Base-by-base conservation (phyloP, 768 basidiomycete species). In the Xanthoconium purpureum region DNA sequence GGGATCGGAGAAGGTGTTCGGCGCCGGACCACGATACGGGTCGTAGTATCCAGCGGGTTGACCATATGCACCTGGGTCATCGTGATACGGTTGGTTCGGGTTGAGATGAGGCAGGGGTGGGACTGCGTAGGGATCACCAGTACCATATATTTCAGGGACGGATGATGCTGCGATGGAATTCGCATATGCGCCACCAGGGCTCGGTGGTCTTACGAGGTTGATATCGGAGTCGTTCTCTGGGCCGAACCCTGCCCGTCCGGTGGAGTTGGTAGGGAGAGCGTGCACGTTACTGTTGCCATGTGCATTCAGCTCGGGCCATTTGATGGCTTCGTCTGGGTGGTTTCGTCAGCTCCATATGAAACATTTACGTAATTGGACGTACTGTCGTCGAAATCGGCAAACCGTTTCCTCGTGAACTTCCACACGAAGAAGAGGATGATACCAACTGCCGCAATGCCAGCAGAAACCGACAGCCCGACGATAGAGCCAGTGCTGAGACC, bases 281-380 rank as follows among this genome's bases (percentile, higher is more conserved):
- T 86, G 83, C 6, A 79, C 76, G 58, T 83, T 82, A 29, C 42
- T 50, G 33, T 73, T 78, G 60, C 24, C 24, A 24, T 90, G 89
- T 3, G 82, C 72, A 69, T 91, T 90, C 37, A 92, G 80, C 64
- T 94, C 91, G 4, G 91, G 91, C 91, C 91, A 94, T 73, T 92
- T 92, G 73, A 94, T 94, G 18, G 88, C 88, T 72, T 91, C 89
- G 63, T 80, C 89, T 91, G 66, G 45, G 43, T 38, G 36, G 38
- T 58, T 48, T 10, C 50, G 50, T 58, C 49, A 58, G 20, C 42
- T 14, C 8, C 8, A 15, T 12, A 46, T 57, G 59, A 55, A 58
- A 57, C 54, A 20, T 1, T 62, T 56, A 56, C 33, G 48, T 61
- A 55, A 60, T 50, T 43, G 30, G 38, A 82, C 88, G 64, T 71